These are phyloP conservation scores for Plectosphaerella cucumerina DNA, from an alignment of 2,329 filamentous ascomycete genomes.

Conservation along the genomic window DNA sequence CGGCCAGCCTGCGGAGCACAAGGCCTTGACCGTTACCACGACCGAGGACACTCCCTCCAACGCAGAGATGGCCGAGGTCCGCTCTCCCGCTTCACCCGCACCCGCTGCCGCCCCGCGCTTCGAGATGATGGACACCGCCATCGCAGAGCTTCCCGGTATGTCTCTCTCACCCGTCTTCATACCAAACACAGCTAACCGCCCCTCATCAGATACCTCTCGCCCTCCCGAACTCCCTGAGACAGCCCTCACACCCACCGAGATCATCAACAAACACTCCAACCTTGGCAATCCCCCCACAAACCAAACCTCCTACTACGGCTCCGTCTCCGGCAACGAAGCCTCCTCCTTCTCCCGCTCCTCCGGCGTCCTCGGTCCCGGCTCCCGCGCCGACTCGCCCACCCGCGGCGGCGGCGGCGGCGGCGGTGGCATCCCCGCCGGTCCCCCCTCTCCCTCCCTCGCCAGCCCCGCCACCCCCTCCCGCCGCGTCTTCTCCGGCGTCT, in stretches of 20 bases:
- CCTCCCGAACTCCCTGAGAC: constrained; percentile 42
- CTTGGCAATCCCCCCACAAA: constrained; percentile 22
- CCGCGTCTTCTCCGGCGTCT: constrained; percentile 32
- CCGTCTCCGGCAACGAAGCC: constrained; percentile 12
- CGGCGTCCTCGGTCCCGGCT: constrained; percentile 6
- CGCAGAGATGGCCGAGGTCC: constrained; percentile 34
- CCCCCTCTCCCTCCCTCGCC: constrained; percentile 4
- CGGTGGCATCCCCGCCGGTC: constrained; percentile 11
- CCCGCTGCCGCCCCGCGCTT: constrained; percentile 1
- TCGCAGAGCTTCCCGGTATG: constrained; percentile 46
- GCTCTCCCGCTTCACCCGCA: constrained; percentile 4
- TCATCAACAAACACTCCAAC: constrained; percentile 31
- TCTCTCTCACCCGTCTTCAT: not conserved
- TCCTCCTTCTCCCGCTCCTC: constrained; percentile 12
- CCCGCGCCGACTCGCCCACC: constrained; percentile 6
- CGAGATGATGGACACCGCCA: constrained; percentile 38
- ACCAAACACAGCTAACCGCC: fast-evolving
- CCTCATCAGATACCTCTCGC: constrained; percentile 34
- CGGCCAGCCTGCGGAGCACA: constrained; percentile 35
- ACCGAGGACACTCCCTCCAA: constrained; percentile 32
- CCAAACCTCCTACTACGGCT: constrained; percentile 21
- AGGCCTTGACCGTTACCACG: constrained; percentile 40
- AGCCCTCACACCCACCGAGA: constrained; percentile 31
- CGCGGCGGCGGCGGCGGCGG: constrained; percentile 7
- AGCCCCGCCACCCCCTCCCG: constrained; percentile 8